Evolutionary conservation across 2,329 filamentous ascomycete genomes (phyloP).

Genomic region (Ceratocystis huliohia): DNA sequence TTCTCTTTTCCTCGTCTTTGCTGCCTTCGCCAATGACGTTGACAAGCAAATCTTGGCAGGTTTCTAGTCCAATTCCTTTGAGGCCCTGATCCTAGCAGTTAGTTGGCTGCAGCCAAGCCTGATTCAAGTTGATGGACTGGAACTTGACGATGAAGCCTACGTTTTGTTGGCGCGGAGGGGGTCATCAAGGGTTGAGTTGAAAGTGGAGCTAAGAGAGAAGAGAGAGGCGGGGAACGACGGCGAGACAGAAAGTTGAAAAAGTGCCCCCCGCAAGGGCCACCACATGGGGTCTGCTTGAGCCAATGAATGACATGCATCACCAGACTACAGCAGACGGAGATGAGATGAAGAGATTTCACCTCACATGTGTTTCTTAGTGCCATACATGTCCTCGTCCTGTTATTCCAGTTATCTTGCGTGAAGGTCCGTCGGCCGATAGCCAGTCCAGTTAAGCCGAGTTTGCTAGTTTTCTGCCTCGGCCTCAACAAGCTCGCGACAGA

Average conservation of each 20-base stretch:
- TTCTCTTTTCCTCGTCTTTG: neutral
- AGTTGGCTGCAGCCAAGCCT: neutral
- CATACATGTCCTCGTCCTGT: neutral
- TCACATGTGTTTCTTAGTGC: neutral
- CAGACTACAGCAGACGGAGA: neutral
- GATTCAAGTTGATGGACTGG: neutral
- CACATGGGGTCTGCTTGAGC: neutral
- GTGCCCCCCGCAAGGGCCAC: neutral
- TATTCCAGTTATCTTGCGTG: neutral
- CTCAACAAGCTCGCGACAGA: neutral
- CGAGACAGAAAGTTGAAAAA: neutral
- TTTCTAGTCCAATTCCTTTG: neutral
- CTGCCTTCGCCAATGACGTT: neutral
- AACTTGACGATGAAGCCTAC: neutral
- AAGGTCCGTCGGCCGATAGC: neutral
- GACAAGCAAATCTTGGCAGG: slow-evolving; percentile 1
- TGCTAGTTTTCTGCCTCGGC: neutral
- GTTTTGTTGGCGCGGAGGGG: neutral
- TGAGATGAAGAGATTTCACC: slow-evolving; percentile 8
- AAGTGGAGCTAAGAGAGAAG: neutral
- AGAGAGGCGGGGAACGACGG: neutral
- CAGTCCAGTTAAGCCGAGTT: neutral
- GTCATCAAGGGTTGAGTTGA: neutral
- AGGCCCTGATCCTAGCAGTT: neutral
- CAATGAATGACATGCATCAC: slow-evolving; percentile 4